These are phyloP conservation scores for Dalbergia cochinchinensis DNA, from an alignment of 306 rosid species.

Conservation along the genomic window DNA sequence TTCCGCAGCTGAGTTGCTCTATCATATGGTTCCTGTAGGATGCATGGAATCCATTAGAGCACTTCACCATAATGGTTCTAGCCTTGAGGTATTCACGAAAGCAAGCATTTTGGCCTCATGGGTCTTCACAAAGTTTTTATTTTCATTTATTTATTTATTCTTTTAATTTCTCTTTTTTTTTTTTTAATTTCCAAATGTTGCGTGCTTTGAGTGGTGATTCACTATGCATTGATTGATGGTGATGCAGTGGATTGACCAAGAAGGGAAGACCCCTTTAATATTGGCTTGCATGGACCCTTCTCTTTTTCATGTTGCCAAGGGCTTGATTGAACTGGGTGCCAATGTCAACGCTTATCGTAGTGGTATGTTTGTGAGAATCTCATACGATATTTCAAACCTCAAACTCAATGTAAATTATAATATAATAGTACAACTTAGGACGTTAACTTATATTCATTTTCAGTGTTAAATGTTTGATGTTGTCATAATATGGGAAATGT, in stretches of 20 bases:
- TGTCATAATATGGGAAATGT: no score
- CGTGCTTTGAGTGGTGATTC: neutral
- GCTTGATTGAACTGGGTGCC: slow-evolving; percentile 12
- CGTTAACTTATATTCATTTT: neutral
- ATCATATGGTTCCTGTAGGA: neutral
- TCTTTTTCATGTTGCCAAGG: neutral
- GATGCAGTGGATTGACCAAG: neutral
- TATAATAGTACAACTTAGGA: neutral
- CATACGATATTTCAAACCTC: no score
- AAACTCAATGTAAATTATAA: no score
- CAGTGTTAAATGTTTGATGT: no score
- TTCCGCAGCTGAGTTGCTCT: no score
- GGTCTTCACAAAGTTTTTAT: no score
- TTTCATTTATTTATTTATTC: no score
- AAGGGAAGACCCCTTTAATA: slow-evolving; percentile 16
- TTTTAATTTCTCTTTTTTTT: no score
- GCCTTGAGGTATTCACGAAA: neutral
- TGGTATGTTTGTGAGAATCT: neutral
- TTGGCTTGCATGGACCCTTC: slow-evolving; percentile 1
- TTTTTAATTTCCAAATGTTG: neutral
- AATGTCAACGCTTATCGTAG: neutral
- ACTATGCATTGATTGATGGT: neutral
- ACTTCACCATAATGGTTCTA: neutral
- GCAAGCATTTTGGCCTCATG: neutral
- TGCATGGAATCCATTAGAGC: neutral